These are phyloP conservation scores for Torrubiella hemipterigena DNA, from an alignment of 2,329 filamentous ascomycete genomes.

Conservation along the genomic window DNA sequence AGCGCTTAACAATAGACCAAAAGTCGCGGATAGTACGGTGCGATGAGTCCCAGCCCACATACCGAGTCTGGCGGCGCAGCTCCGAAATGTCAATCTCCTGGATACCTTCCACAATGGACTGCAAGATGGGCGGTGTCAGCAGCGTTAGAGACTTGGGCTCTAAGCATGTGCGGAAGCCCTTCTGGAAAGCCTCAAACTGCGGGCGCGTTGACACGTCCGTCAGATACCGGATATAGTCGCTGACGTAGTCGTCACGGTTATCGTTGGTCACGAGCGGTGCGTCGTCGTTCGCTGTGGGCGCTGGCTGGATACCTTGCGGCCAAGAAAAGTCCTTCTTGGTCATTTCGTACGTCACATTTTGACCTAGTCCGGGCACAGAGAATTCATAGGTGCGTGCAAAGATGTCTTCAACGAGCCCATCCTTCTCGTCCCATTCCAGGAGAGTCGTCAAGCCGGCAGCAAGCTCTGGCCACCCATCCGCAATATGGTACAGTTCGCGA, in stretches of 20 bases:
- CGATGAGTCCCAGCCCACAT: slow-evolving; percentile 65
- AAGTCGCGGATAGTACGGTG: slow-evolving; percentile 67
- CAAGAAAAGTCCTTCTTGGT: slow-evolving; percentile 26
- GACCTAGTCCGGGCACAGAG: slow-evolving; percentile 48
- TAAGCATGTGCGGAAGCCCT: slow-evolving; percentile 69
- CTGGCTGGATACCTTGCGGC: slow-evolving; percentile 36
- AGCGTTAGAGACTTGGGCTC: slow-evolving; percentile 58
- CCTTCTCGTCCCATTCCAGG: slow-evolving; percentile 60
- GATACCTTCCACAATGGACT: slow-evolving; percentile 70
- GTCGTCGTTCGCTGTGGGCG: slow-evolving; percentile 27
- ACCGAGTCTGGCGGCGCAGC: slow-evolving; percentile 59
- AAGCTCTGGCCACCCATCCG: slow-evolving; percentile 78
- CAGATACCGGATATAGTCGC: slow-evolving; percentile 76
- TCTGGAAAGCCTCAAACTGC: slow-evolving; percentile 70
- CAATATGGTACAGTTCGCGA: slow-evolving; percentile 61
- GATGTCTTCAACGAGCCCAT: slow-evolving; percentile 69
- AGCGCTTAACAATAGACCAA: slow-evolving; percentile 67
- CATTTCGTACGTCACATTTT: slow-evolving; percentile 47
- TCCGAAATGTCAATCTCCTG: slow-evolving; percentile 68
- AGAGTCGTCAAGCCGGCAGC: slow-evolving; percentile 62
- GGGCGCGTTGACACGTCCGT: slow-evolving; percentile 64
- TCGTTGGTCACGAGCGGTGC: slow-evolving; percentile 66
- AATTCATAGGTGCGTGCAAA: slow-evolving; percentile 84
- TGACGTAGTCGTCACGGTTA: slow-evolving; percentile 68
- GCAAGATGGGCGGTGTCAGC: slow-evolving; percentile 59